Conservation (phyloP, 768 basidiomycete species). For the Udeniomyces megalosporus region DNA sequence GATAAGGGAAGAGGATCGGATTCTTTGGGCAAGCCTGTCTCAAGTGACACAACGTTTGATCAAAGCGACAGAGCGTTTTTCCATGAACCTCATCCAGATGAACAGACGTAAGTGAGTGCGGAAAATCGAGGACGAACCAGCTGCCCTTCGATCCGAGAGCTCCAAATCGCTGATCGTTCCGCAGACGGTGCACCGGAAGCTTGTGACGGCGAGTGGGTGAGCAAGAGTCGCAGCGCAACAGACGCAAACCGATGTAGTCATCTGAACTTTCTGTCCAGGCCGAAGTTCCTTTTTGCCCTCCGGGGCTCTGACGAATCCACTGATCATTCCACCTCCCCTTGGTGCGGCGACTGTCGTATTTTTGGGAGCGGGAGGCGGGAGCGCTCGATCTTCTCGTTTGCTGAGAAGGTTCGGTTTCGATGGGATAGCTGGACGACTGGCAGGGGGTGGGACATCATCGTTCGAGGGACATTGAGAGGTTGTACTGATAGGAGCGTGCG, state of each 20-base stretch:
- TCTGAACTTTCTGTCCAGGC: neutral
- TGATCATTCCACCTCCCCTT: constrained; percentile 4
- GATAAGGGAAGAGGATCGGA: constrained; percentile 13
- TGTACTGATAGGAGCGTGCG: neutral
- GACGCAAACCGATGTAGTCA: constrained; percentile 6
- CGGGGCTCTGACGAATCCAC: constrained; percentile 6
- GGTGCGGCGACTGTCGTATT: neutral
- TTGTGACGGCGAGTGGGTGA: neutral
- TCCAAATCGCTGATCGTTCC: constrained; percentile 14
- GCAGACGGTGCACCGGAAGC: constrained; percentile 13
- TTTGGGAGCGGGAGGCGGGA: neutral
- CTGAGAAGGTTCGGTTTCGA: neutral
- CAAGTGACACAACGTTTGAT: neutral
- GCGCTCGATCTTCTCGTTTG: constrained; percentile 1
- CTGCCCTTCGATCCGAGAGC: neutral
- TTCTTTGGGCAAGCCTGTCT: neutral
- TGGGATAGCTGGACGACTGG: neutral
- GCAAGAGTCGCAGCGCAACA: constrained; percentile 11
- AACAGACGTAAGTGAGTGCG: neutral
- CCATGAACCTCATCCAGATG: too few species aligned
- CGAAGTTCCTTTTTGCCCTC: neutral
- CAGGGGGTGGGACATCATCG: neutral
- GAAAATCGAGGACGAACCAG: neutral
- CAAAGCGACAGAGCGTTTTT: too few species aligned
- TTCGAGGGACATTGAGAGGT: neutral